Evolutionary conservation across 139 green algal genomes (phyloP).

Genomic region (Picochlorum sp.): DNA sequence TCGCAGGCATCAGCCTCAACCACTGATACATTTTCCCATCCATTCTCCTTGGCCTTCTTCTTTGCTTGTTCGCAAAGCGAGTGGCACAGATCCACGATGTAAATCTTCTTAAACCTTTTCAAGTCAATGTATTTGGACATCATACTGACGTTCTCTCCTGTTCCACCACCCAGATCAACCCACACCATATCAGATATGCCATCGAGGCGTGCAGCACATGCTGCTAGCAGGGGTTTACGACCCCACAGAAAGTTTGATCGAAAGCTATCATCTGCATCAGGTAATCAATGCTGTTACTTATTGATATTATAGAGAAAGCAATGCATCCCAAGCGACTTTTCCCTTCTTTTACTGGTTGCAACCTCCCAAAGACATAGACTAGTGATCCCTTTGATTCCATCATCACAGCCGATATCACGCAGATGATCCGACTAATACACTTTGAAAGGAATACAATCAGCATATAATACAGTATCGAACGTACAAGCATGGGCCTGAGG

Average conservation of each 20-base stretch:
- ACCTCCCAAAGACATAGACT: too few species aligned
- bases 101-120: constrained; percentile 82
- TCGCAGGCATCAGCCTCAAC: constrained; percentile 86
- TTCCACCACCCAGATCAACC: constrained; percentile 86
- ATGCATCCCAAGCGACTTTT: too few species aligned
- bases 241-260: constrained; percentile 88
- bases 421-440: too few species aligned
- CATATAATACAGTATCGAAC: too few species aligned
- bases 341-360: too few species aligned
- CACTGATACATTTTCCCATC: constrained; percentile 90
- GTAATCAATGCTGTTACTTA: background rate
- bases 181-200: constrained; percentile 63
- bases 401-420: background rate
- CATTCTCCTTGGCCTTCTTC: constrained; percentile 62
- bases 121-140: constrained; percentile 89
- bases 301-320: too few species aligned
- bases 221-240: constrained; percentile 79
- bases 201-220: constrained; percentile 67
- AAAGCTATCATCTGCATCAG: constrained; percentile 85
- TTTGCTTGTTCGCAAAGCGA: constrained; percentile 77
- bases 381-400: background rate
- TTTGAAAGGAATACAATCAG: too few species aligned
- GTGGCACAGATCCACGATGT: constrained; percentile 91
- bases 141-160: constrained; percentile 89
- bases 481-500: constrained; percentile 64